A percentile compares a stretch with the other conserved stretches of the same genome.
Conservation (phyloP, 1,139 yeast genomes). For the Yamadazyma triangularis region DNA sequence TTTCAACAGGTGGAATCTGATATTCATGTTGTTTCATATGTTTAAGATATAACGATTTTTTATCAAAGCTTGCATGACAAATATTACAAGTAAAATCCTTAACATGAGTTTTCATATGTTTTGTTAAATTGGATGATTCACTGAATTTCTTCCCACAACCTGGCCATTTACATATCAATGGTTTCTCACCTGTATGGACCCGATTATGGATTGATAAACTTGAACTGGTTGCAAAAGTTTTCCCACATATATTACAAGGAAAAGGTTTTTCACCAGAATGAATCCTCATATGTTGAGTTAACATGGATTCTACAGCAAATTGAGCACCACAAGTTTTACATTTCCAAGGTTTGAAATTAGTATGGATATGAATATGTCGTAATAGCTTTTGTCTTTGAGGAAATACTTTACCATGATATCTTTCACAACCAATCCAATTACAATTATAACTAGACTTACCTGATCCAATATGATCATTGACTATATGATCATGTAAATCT, state of each 20-base stretch:
- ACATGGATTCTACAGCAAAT: constrained; percentile 65
- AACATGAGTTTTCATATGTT: constrained; percentile 73
- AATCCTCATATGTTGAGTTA: constrained; percentile 71
- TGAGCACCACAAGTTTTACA: constrained; percentile 65
- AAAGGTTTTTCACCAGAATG: constrained; percentile 83
- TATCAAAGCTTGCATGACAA: constrained; percentile 51
- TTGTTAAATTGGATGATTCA: constrained; percentile 83
- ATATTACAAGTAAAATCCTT: constrained; percentile 44
- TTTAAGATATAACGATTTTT: constrained; percentile 32
- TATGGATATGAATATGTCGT: constrained; percentile 85
- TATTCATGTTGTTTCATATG: constrained; percentile 36
- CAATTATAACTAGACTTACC: constrained; percentile 72
- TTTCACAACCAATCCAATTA: constrained; percentile 73
- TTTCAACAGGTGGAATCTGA: too few relatives aligned
- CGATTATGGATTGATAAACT: constrained; percentile 51
- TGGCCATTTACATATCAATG: constrained; percentile 71
- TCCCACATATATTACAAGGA: constrained; percentile 44
- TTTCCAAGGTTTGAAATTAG: constrained; percentile 71
- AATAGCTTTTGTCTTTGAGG: constrained; percentile 80
- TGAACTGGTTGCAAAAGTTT: constrained; percentile 50
- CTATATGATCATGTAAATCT: constrained; percentile 67
- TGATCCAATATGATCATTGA: constrained; percentile 62
- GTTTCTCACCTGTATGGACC: constrained; percentile 65
- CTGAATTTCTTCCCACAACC: constrained; percentile 84
- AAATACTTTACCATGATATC: constrained; percentile 58